These are phyloP conservation scores for Syncephalis plumigaleata DNA, from an alignment of 371 early-diverging fungal genomes.

Conservation along the genomic window DNA sequence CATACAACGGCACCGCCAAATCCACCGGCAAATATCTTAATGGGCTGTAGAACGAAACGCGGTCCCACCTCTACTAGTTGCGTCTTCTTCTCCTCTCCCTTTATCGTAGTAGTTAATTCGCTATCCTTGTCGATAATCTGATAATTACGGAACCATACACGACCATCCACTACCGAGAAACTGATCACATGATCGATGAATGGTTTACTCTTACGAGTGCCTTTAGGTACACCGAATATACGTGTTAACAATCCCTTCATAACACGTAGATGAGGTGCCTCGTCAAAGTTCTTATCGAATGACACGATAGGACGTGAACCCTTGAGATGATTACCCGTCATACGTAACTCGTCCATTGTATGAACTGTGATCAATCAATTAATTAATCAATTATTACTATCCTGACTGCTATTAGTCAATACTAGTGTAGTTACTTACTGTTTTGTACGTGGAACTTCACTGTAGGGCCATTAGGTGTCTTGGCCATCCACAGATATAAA, in stretches of 20 bases:
- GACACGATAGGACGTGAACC: constrained; percentile 89
- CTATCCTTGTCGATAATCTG: constrained; percentile 48
- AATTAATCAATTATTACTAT: background rate
- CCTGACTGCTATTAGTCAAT: no score
- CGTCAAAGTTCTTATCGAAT: constrained; percentile 84
- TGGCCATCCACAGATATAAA: constrained; percentile 88
- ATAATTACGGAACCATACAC: constrained; percentile 92
- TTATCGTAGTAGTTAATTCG: background rate
- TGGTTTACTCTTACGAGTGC: constrained; percentile 80
- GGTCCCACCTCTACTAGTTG: constrained; percentile 95
- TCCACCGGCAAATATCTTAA: constrained; percentile 86
- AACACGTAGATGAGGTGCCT: constrained; percentile 57
- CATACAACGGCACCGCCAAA: constrained; percentile 85
- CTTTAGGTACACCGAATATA: constrained; percentile 74
- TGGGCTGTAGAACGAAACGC: constrained; percentile 80
- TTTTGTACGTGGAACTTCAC: constrained; percentile 90
- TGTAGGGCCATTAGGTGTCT: constrained; percentile 89
- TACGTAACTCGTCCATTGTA: constrained; percentile 93
- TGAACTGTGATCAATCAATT: constrained; percentile 38
- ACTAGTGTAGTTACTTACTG: no score
- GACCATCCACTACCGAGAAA: constrained; percentile 77
- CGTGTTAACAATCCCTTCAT: constrained; percentile 83
- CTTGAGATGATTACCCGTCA: constrained; percentile 95
- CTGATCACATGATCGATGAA: constrained; percentile 89
- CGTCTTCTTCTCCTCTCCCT: constrained; percentile 17